Evolutionary conservation across 768 basidiomycete species (phyloP), one percentile per base, ranked within the genome.

Genomic region (Pisolithus microcarpus): DNA sequence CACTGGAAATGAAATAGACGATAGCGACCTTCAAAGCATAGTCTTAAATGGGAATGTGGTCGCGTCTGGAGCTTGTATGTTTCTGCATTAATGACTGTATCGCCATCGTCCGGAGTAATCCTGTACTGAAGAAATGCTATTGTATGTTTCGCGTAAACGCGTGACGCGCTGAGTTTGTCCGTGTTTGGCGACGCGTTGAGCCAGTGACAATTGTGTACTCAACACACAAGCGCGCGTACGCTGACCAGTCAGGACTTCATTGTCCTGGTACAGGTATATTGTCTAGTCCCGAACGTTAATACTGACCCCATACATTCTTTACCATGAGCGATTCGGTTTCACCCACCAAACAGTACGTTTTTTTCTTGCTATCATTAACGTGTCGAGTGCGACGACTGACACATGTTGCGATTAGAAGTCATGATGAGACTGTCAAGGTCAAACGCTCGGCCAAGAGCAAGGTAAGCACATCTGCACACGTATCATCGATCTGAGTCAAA

Each of bases 271-370:
- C 43, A 23, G 36, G 46, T 52, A 58, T 58, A 56, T 53, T 51
- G 50, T 44, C 24, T 30, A 26, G 26, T 24, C 7, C 18, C 39
- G 18, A 40, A 30, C 46, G 24, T 49, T 46, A 43, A 43, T 18
- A 37, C 61, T 53, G 56, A 62, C 60, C 30, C 19, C 52, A 56
- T 55, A 50, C 65, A 51, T 42, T 68, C 66, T 36, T 68, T 65
- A 65, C 52, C 53, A 69, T 66, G 67, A 57, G 53, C 58, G 52
- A 66, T 57, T 50, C 52, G 40, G 10, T 24, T 9, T 24, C 55
- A 15, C 36, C 53, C 5, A 46, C 57, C 9, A 23, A 48, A 46
- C 49, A 59, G 65, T 69, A 45, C 48, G 61, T 52, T 34, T 21
- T 24, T 26, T 28, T 23, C 21, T 23, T 8, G 5, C 30, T 16